Base-by-base conservation (phyloP, 208 protist genomes). In the Trypanosoma melophagium region DNA sequence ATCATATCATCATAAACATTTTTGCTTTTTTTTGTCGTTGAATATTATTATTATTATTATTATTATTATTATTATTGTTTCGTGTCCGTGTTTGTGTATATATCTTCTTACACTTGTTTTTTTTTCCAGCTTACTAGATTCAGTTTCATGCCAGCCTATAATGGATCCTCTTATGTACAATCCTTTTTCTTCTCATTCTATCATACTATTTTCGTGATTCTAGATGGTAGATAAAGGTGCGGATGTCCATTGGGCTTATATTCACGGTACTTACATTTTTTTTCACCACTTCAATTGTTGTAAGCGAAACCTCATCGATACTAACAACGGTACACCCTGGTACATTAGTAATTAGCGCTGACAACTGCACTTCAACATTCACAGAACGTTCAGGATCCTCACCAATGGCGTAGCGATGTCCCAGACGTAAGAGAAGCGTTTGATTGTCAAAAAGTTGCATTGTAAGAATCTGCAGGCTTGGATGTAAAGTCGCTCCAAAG, bases 291-390 rank as follows among this genome's bases (percentile, higher is more conserved):
- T 47, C 40, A 42, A 16, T 17, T 22, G 60, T 40, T 17, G 63
- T 75, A 7, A 75, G 21, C 31, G 55, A 66, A n/a, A 66, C 59
- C 47, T 75, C 69, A 54, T 75, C 57, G 38, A 75, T 64, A 41
- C 62, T 19, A n/a, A 0, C 14, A 41, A 71, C 40, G 24, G 9
- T 71, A 10, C 53, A 31, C 13, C 49, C 5, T 3, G 24, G 45
- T 21, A 64, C 22, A 16, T 60, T 41, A 22, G 49, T 9, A 10
- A 75, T 40, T 7, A 75, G 17, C 28, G 40, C 13, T 17, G 8
- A 9, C 51, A 75, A 19, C 22, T 75, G 19, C 44, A 75, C 50
- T 24, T 49, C 31, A 8, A 75, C 69, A 59, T 65, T 21, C 16
- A 69, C n/a, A 17, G 62, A 71, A 25, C 60, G 55, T 17, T 60